Base-by-base conservation (phyloP, 208 protist species). In the Angomonas ambiguus region DNA sequence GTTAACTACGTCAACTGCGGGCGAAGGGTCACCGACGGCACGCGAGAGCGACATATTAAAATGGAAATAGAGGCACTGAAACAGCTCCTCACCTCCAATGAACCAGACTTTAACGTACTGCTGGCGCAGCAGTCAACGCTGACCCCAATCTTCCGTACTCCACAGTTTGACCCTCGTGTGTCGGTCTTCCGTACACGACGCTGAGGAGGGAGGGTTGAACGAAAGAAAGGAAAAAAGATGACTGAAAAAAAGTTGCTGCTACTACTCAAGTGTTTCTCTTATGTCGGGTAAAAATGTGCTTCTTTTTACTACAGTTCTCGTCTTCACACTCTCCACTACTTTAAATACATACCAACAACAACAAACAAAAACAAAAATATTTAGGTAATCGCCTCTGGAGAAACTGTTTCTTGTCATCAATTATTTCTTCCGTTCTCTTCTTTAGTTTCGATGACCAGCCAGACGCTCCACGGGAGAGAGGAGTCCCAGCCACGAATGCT, bases 1-100 rank as follows among this genome's bases (percentile, higher is more conserved):
- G 91, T 93, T 27, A 96, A 94, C 62, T 93, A 89, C 60, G 81
- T 96, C 22, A 96, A 96, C 71, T 89, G 82, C 32, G 91, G 87
- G 0, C 83, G 91, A 2, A 80, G 91, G 31, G 45, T 53, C 18
- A 88, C 90, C 48, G 68, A 74, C 25, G 18, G 64, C 1, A 62
- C 76, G 6, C 69, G 86, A 0, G 74, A 81, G 42, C 58, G 64
- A 4, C 87, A 94, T 49, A 61, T 84, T 8, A 61, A 77, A 31
- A 62, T 61, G 35, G 87, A 93, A 71, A 84, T 92, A 41, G 69
- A 65, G 30, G 72, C 81, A 3, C 76, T 96, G 25, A 62, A 69
- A 0, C 78, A 83, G 24, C 41, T 79, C 57, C 71, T 94, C 8
- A 22, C 30, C n/a, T 62, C 68, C 8, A 68, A 79, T 5, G 82